Evolutionary conservation across 768 basidiomycete species (phyloP).

Genomic region (Amanita pseudoporphyria): DNA sequence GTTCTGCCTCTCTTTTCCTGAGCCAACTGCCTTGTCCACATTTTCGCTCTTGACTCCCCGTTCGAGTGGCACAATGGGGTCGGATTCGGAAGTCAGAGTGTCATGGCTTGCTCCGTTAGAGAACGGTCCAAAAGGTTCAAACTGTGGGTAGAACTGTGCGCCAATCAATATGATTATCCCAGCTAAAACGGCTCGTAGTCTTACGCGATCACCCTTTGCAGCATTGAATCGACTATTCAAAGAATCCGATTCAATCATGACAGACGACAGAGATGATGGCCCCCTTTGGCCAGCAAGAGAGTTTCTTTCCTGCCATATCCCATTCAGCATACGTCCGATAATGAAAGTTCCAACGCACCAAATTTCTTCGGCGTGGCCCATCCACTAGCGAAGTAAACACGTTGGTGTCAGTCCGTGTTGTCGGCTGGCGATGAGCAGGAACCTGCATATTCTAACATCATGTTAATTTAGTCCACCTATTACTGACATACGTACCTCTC

Average conservation of each 20-base stretch:
- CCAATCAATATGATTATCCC: neutral
- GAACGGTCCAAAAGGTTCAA: neutral
- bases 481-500: slow-evolving; percentile 16
- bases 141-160: neutral
- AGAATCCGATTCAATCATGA: neutral
- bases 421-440: neutral
- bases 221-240: neutral
- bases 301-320: neutral
- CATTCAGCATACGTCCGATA: neutral
- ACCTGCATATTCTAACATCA: neutral
- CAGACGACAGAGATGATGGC: neutral
- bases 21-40: neutral
- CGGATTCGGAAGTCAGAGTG: neutral
- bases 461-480: neutral
- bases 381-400: neutral
- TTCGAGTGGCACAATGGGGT: slow-evolving; percentile 2
- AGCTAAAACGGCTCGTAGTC: neutral
- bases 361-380: neutral
- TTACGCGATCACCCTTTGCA: neutral
- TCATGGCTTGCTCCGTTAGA: neutral
- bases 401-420: neutral
- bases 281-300: neutral
- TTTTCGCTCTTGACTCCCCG: neutral
- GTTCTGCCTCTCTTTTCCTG: neutral
- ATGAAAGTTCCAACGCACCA: neutral